Conservation (phyloP, 768 basidiomycete species). For the Termitomyces eurrhizus region DNA sequence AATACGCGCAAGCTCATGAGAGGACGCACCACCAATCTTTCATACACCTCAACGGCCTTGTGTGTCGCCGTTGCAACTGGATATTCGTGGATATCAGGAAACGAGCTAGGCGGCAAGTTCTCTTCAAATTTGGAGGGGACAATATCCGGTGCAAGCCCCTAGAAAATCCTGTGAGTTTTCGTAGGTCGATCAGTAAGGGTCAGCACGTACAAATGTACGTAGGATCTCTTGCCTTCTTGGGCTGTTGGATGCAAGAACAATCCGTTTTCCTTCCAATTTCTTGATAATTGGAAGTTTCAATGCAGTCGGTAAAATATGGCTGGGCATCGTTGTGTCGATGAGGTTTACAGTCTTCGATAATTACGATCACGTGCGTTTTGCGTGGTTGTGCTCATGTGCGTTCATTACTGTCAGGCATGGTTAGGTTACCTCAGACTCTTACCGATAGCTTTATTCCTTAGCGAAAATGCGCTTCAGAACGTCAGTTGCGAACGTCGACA, state of each 20-base stretch:
- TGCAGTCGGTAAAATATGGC: conserved; percentile 62
- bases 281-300: conserved; percentile 56
- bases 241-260: conserved; percentile 85
- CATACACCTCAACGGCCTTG: conserved; percentile 86
- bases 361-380: neutral
- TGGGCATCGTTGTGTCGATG: conserved; percentile 22
- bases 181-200: neutral
- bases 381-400: neutral
- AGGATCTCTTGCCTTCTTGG: conserved; percentile 85
- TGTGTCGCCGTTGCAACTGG: conserved; percentile 72
- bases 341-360: no score
- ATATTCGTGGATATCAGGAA: conserved; percentile 70
- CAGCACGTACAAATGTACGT: conserved; percentile 59
- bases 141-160: conserved; percentile 40
- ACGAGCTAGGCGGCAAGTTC: conserved; percentile 61
- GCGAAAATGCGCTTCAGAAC: conserved; percentile 58
- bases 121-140: conserved; percentile 66
- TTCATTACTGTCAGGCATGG: neutral
- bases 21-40: conserved; percentile 62
- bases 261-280: conserved; percentile 70
- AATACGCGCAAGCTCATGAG: neutral
- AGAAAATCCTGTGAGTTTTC: neutral
- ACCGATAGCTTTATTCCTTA: neutral
- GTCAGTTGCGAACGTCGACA: conserved; percentile 51
- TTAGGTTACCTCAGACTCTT: neutral